Percentiles rank a stretch among this genome's conserved stretches.
Conservation (phyloP, 106 monocot genomes). For the Acorus calamus region DNA sequence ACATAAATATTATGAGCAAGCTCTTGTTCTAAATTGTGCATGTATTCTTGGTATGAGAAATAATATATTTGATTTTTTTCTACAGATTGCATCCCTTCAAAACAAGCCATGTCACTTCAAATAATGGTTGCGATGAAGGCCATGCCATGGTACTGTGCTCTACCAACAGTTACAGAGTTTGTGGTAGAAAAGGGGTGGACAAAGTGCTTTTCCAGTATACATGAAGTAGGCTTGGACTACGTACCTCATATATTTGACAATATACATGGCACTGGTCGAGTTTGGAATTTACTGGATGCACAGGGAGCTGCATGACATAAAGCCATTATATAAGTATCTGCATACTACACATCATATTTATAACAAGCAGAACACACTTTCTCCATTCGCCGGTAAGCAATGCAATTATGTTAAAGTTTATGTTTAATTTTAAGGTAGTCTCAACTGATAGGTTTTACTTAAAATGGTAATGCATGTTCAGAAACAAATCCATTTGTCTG, state of each 20-base stretch:
- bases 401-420: no score
- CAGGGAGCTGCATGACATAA: conserved; percentile 75
- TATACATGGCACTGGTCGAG: conserved; percentile 43
- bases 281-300: conserved; percentile 91
- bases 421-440: no score
- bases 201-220: conserved; percentile 46
- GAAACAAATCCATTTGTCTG: no score
- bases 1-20: no score
- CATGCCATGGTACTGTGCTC: conserved; percentile 60
- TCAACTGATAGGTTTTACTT: no score
- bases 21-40: no score
- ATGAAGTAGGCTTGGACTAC: conserved; percentile 50
- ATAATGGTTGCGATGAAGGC: conserved; percentile 73
- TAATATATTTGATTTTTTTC: background rate
- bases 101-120: conserved; percentile 59
- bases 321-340: conserved; percentile 87
- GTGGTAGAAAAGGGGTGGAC: conserved; percentile 82
- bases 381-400: conserved; percentile 87
- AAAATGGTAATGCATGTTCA: no score
- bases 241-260: conserved; percentile 34
- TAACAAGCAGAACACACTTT: conserved; percentile 98
- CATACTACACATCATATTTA: conserved; percentile 96
- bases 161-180: conserved; percentile 62
- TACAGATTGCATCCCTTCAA: conserved; percentile 68
- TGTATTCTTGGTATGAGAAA: background rate